phyloP scores from a whole-genome alignment of 345 rosid species.

The Pelargonium nanum region DNA sequence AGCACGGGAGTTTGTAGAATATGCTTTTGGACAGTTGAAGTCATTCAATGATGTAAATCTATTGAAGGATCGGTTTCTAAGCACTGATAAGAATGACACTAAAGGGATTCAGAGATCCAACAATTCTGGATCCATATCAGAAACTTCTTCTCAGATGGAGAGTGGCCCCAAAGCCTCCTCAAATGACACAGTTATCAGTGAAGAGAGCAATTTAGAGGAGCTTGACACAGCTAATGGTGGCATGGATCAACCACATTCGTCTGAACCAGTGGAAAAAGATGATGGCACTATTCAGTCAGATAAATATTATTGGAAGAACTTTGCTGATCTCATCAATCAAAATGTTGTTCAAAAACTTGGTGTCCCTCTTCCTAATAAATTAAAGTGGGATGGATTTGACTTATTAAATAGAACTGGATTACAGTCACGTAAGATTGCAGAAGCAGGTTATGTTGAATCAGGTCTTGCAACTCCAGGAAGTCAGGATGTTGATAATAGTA shows the following conservation, averaged over 20 bases:
- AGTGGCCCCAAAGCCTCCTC: conserved; percentile 18
- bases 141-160: conserved; percentile 21
- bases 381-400: conserved; percentile 73
- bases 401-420: conserved; percentile 54
- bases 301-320: conserved; percentile 55
- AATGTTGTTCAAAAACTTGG: conserved; percentile 63
- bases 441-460: conserved; percentile 66
- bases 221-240: conserved; percentile 15
- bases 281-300: conserved; percentile 30
- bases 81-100: conserved; percentile 13
- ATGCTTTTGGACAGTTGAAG: conserved; percentile 79
- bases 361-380: conserved; percentile 46
- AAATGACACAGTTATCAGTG: conserved; percentile 13
- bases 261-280: conserved; percentile 20
- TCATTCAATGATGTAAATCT: conserved; percentile 47
- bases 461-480: conserved; percentile 66
- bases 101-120: conserved; percentile 18
- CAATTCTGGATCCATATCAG: conserved; percentile 18
- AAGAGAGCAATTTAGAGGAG: conserved; percentile 16
- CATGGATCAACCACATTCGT: conserved; percentile 11
- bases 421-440: conserved; percentile 66
- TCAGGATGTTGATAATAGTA: conserved; percentile 30
- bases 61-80: conserved; percentile 26
- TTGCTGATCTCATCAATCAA: conserved; percentile 49
- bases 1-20: conserved; percentile 79